Evolutionary conservation across 768 basidiomycete genomes (phyloP).

Genomic region (Suillus hirtellus): DNA sequence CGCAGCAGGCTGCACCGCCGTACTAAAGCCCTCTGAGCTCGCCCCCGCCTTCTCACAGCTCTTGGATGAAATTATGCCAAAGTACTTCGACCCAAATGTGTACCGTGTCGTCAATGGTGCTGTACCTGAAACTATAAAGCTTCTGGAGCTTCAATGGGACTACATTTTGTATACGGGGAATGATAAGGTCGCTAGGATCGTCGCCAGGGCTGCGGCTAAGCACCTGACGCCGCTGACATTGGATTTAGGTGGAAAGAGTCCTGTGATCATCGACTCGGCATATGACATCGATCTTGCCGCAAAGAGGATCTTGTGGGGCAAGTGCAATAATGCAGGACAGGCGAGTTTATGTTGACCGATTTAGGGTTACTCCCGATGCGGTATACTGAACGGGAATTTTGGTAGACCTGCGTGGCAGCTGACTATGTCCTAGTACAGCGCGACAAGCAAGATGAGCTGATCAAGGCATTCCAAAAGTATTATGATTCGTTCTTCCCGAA

Average conservation of each 20-base stretch:
- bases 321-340: conserved; percentile 66
- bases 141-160: conserved; percentile 32
- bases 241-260: conserved; percentile 42
- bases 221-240: conserved; percentile 37
- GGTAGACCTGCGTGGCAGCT: conserved; percentile 41
- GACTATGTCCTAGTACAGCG: conserved; percentile 49
- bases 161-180: conserved; percentile 42
- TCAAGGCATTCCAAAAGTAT: conserved; percentile 43
- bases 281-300: conserved; percentile 52
- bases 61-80: conserved; percentile 54
- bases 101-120: conserved; percentile 55
- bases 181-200: conserved; percentile 24
- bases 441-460: conserved; percentile 46
- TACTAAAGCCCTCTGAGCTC: conserved; percentile 66
- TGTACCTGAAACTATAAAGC: conserved; percentile 38
- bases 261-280: conserved; percentile 45
- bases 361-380: not conserved
- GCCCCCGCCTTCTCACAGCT: conserved; percentile 49
- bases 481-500: conserved; percentile 54
- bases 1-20: conserved; percentile 65
- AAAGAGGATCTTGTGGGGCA: conserved; percentile 67
- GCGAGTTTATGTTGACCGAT: conserved; percentile 24
- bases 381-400: conserved; percentile 1
- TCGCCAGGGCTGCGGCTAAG: conserved; percentile 27
- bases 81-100: conserved; percentile 51